These are phyloP conservation scores for Penicillium verhagenii DNA, from an alignment of 495 filamentous ascomycete genomes.

Conservation along the genomic window DNA sequence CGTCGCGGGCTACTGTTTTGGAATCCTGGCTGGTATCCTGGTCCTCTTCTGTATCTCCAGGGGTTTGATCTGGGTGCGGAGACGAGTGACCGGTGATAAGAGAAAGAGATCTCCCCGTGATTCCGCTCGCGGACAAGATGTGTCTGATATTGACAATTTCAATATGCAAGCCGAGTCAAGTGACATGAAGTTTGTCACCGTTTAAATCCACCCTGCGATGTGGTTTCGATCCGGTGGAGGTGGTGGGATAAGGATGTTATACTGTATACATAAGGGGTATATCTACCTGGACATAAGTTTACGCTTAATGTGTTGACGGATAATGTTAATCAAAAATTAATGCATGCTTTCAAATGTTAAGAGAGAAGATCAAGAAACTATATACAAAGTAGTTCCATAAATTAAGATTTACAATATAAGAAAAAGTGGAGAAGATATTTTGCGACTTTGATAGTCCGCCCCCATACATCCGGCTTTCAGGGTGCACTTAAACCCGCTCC, in stretches of 20 bases:
- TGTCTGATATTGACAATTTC: neutral
- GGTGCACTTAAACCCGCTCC: conserved; percentile 30
- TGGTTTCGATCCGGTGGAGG: neutral
- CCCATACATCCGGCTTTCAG: neutral
- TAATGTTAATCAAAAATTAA: conserved; percentile 12
- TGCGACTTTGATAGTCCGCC: neutral
- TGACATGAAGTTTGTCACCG: neutral
- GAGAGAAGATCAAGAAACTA: conserved; percentile 23
- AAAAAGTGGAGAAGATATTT: neutral
- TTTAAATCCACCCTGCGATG: neutral
- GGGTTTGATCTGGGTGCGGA: conserved; percentile 52
- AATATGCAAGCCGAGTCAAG: neutral
- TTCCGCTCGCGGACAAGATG: neutral
- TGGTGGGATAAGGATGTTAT: neutral
- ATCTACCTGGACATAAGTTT: neutral
- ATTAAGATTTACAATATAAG: neutral
- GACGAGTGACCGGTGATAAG: conserved; percentile 35
- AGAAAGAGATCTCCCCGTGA: conserved; percentile 31
- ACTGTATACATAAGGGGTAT: neutral
- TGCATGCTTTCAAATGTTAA: conserved; percentile 13
- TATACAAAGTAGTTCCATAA: conserved; percentile 10
- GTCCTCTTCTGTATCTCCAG: conserved; percentile 61
- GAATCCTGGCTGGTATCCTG: conserved; percentile 61
- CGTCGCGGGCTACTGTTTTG: conserved; percentile 50
- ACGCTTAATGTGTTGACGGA: neutral